Percentiles rank a stretch among this genome's conserved stretches.
These are phyloP conservation scores for Cyberlindnera petersonii DNA, from an alignment of 805 yeast genomes.

Conservation along the genomic window DNA sequence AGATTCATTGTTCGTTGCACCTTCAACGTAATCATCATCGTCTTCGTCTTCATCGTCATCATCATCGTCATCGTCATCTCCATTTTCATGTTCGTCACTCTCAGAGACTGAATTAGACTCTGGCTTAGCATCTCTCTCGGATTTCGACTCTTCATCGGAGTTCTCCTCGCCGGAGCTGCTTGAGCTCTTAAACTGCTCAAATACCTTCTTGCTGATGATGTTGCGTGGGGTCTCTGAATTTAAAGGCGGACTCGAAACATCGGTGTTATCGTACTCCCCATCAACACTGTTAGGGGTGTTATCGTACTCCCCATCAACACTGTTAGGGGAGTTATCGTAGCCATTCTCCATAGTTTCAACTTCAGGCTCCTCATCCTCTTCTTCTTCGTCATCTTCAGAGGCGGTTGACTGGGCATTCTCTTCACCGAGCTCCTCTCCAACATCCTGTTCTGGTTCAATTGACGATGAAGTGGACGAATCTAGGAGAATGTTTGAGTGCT, in stretches of 20 bases:
- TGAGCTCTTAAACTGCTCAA: constrained; percentile 19
- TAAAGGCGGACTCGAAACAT: constrained; percentile 3
- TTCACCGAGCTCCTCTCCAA: constrained; percentile 7
- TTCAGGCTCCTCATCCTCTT: constrained; percentile 28
- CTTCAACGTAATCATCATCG: constrained; percentile 17
- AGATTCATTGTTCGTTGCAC: constrained; percentile 11
- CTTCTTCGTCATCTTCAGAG: neutral
- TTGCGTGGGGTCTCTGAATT: constrained; percentile 17
- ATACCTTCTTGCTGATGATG: constrained; percentile 23
- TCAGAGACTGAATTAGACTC: no score
- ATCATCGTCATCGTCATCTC: constrained; percentile 17
- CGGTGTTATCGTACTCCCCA: constrained; percentile 20
- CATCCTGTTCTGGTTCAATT: constrained; percentile 7
- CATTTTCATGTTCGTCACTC: constrained; percentile 25
- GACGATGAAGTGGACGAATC: constrained; percentile 2
- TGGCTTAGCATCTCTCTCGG: constrained; percentile 4
- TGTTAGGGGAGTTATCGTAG: constrained; percentile 4
- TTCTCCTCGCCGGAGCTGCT: constrained; percentile 19
- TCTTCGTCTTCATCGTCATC: constrained; percentile 29
- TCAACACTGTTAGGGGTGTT: constrained; percentile 16
- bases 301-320: constrained; percentile 15
- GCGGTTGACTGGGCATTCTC: constrained; percentile 1
- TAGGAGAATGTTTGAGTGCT: constrained; percentile 1
- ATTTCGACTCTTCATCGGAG: constrained; percentile 26
- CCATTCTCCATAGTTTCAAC: constrained; percentile 11